Evolutionary conservation across 306 rosid genomes (phyloP), one percentile per base, ranked within the genome.

Genomic region (Cucurbita ficifolia): DNA sequence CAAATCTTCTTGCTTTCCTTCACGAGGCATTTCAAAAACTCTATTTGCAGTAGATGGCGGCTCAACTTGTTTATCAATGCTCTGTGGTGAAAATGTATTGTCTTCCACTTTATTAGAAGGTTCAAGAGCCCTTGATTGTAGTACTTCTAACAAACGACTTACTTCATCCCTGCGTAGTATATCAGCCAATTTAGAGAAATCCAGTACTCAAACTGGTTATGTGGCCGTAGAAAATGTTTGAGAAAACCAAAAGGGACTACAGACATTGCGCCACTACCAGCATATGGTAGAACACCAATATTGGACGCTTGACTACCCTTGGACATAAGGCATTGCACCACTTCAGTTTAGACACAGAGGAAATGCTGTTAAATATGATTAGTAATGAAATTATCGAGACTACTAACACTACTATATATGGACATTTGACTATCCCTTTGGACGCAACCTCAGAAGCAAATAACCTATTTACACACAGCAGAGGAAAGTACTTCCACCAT

Each of bases 81-180:
- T 64, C 63, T 19, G 59, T 60, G 59, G 54, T 57, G 61, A 75
- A 40, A 67, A 61, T 76, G 80, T 80, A 71, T 83, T 79, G 79
- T 72, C 84, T 19, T 71, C 56, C 40, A 72, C 86, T 77, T 17
- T 65, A 76, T 57, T 75, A 56, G 85, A 80, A 81, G 65, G 81
- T 60, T 84, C 91, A 67, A 79, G 76, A 46, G 80, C 86, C 87
- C 86, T 90, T 24, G 96, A 94, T 58, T 84, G 84, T 77, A 94
- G 71, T 57, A 94, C 75, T 73, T 76, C 86, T 87, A 89, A 79
- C 75, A 94, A 77, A 60, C 16, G 92, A 77, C 80, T 67, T 35
- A 81, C 80, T 85, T 93, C 97, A 58, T 84, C 92, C 82, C 98
- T 93, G 82, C 82, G 87, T 52, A 48, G 49, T 14, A 51, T 73